Evolutionary conservation across 129 eudicot genomes (phyloP), one percentile per base, ranked within the genome.

Genomic region (Artemisia tridentata): DNA sequence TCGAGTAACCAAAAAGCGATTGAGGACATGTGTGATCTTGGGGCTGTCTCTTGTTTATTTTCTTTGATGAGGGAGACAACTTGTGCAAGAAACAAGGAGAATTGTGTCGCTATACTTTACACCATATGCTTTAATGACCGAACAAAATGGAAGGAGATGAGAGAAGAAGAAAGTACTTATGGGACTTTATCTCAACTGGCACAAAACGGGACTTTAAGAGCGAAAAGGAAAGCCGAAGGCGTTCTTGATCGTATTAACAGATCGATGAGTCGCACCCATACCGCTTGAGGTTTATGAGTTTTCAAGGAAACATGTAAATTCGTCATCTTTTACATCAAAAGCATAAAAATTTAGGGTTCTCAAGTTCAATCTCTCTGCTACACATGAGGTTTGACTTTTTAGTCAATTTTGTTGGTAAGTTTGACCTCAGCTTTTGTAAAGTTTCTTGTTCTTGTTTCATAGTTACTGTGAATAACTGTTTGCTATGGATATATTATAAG

Each of bases 181-280:
- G 75, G 85, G 7, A 89, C 98, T 16, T 63, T 93, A 20, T 89
- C 97, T 6, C 80, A 77, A 70, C 83, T 93, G 23, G 92, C 87
- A 7, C 78, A 79, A 68, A 77, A 79, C 31, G 98, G 98, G 7
- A 93, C 91, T 69, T 85, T 95, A 1, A 82, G 98, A 77, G 95
- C 97, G 19, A 89, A 93, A 86, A 76, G 98, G 34, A 93, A 93
- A 73, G 98, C 98, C 3, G 84, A 66, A 27, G 86, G 88, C 65
- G 87, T 93, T 72, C 95, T 93, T 55, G 96, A 87, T 31, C 89
- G 95, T 72, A 72, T 93, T 47, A 85, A 82, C 31, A 74, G 95
- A 74, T 80, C 83, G 15, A 46, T 72, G 54, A 85, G 86, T 77
- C 88, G 81, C 60, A 92, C 91, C 23, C 91, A 89, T 75, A 88